Evolutionary conservation across 2,329 filamentous ascomycete genomes (phyloP).

Genomic region (Botrytis aclada): DNA sequence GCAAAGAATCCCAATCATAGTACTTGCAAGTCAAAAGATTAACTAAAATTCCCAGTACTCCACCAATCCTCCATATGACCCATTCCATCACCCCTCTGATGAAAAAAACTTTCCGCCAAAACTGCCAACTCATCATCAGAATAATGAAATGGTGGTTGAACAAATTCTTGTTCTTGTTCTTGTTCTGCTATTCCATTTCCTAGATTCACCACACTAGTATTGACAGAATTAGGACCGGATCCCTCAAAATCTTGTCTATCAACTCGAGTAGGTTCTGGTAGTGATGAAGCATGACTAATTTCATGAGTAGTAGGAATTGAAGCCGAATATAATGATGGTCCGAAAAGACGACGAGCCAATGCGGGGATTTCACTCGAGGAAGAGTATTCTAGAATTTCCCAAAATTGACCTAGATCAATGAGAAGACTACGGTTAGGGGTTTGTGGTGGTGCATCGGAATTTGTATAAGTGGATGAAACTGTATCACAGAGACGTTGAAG

Average conservation of each 20-base stretch:
- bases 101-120: slow-evolving; percentile 47
- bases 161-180: background rate
- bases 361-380: slow-evolving; percentile 41
- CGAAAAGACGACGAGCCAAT: slow-evolving; percentile 42
- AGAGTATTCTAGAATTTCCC: slow-evolving; percentile 48
- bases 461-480: slow-evolving; percentile 45
- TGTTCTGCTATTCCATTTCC: slow-evolving; percentile 23
- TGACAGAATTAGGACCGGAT: slow-evolving; percentile 29
- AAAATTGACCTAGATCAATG: slow-evolving; percentile 47
- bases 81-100: slow-evolving; percentile 39
- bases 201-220: slow-evolving; percentile 22
- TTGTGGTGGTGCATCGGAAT: slow-evolving; percentile 28
- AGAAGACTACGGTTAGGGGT: slow-evolving; percentile 40
- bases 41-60: slow-evolving; percentile 9
- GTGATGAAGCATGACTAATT: slow-evolving; percentile 43
- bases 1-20: background rate
- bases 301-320: slow-evolving; percentile 36
- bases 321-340: slow-evolving; percentile 40
- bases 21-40: background rate
- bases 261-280: slow-evolving; percentile 45
- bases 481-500: slow-evolving; percentile 44
- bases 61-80: slow-evolving; percentile 28
- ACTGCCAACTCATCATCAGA: slow-evolving; percentile 46
- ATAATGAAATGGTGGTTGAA: slow-evolving; percentile 25
- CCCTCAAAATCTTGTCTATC: slow-evolving; percentile 29